Evolutionary conservation across 306 rosid genomes (phyloP), one percentile per base, ranked within the genome.

Genomic region (Medicago lupulina): DNA sequence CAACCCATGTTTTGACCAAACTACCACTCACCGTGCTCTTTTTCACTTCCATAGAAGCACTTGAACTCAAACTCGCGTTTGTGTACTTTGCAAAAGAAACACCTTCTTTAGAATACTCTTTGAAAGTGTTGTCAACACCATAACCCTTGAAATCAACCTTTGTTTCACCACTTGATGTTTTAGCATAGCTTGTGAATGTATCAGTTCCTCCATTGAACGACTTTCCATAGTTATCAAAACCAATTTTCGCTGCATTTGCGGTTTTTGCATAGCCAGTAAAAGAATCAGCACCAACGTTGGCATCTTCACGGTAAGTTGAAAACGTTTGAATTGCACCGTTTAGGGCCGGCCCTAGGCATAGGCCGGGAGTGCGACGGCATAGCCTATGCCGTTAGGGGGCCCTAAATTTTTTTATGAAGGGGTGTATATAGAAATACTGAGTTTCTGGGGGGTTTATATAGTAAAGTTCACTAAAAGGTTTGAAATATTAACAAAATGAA

Each of bases 141-240:
- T 96, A 96, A 59, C 73, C 79, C 60, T 85, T 89, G 87, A 96
- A 96, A 17, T 85, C 96, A 34, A 86, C 63, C 6, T 74, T 67
- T 0, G 82, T 9, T 71, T 85, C 40, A 31, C 89, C 64, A 21
- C 2, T 23, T 55, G 87, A 82, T 3, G 71, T 87, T 19, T 82
- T 72, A 0, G 87, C 97, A 67, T 96, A 96, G 44, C 97, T 87
- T 1, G 84, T 77, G 77, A 96, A 96, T 6, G 53, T 84, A 68
- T 96, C 99, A 9, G 92, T 83, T 8, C 99, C 99, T 21, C 74
- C 86, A 75, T 96, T 92, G 91, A 90, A 85, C 3, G 98, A 89
- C 50, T 90, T 89, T 0, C 99, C 99, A 44, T 96, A 96, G 78
- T 84, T 96, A 8, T 49, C 23, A 88, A 96, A 96, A 71, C 70